These are phyloP conservation scores for Boletellus dicymbophilus DNA, from an alignment of 1,284 basidiomycete genomes.

Conservation along the genomic window DNA sequence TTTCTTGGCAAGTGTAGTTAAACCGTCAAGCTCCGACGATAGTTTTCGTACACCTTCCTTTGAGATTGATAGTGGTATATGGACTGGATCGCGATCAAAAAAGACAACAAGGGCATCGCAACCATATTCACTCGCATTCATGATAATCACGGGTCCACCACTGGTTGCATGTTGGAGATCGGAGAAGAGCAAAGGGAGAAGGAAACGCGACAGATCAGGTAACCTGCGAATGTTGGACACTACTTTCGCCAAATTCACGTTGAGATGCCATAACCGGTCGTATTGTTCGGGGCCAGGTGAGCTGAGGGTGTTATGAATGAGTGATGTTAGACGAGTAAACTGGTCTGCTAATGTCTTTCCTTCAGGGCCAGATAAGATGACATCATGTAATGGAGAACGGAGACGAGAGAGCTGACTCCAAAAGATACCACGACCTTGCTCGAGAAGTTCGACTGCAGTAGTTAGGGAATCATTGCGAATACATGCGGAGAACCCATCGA, in stretches of 20 bases:
- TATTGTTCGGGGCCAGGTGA: neutral
- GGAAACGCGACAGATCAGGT: neutral
- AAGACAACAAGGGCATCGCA: too few species aligned
- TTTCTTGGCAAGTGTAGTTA: neutral
- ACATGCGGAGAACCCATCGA: neutral
- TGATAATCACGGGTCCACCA: too few species aligned
- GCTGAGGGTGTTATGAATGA: neutral
- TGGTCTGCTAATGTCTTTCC: neutral
- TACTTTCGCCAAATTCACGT: neutral
- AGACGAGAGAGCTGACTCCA: slow-evolving; percentile 2
- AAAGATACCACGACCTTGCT: too few species aligned
- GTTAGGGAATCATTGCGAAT: neutral
- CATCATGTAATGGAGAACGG: slow-evolving; percentile 1
- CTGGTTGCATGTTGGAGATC: neutral
- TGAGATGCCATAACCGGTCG: neutral
- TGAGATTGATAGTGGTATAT: neutral
- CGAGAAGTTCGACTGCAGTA: neutral
- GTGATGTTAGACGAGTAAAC: neutral
- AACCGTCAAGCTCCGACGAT: neutral
- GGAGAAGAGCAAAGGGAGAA: neutral
- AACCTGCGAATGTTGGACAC: neutral
- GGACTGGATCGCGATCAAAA: neutral
- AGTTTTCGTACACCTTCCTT: neutral
- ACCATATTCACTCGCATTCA: too few species aligned
- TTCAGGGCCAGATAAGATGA: neutral